phyloP scores from a whole-genome alignment of 345 rosid species.

The Salix caprea region DNA sequence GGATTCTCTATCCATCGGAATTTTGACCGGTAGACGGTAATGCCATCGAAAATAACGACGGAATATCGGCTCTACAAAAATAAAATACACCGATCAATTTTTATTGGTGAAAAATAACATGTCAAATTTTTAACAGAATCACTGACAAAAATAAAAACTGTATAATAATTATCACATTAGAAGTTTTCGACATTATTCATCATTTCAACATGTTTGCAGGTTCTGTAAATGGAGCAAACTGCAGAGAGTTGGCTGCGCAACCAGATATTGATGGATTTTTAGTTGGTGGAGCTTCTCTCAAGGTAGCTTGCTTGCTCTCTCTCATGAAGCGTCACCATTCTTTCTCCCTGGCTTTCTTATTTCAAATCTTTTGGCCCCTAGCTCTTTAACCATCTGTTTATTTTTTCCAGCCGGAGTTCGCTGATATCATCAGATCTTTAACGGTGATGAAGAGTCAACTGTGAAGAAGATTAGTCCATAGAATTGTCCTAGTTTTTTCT shows the following conservation, averaged over 20 bases:
- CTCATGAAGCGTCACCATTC: neutral
- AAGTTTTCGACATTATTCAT: neutral
- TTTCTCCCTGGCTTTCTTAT: neutral
- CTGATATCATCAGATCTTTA: conserved; percentile 60
- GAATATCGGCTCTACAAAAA: no score
- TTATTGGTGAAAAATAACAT: no score
- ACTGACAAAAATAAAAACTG: no score
- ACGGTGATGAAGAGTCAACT: conserved; percentile 45
- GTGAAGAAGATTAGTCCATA: neutral
- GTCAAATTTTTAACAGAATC: no score
- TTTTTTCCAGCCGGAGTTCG: conserved; percentile 49
- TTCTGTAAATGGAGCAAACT: conserved; percentile 64
- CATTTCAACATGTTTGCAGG: conserved; percentile 22
- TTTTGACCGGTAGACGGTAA: no score
- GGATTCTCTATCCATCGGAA: no score
- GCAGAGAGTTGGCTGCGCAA: conserved; percentile 57
- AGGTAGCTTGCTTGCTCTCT: conserved; percentile 29
- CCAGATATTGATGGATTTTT: conserved; percentile 73
- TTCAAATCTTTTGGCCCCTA: neutral
- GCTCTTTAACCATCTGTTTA: neutral
- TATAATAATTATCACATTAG: no score
- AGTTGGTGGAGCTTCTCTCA: conserved; percentile 78
- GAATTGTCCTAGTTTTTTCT: neutral
- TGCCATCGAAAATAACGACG: no score
- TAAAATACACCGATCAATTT: no score